phyloP scores from a whole-genome alignment of 176 grass and related monocot genomes.

The Ensete glaucum region DNA sequence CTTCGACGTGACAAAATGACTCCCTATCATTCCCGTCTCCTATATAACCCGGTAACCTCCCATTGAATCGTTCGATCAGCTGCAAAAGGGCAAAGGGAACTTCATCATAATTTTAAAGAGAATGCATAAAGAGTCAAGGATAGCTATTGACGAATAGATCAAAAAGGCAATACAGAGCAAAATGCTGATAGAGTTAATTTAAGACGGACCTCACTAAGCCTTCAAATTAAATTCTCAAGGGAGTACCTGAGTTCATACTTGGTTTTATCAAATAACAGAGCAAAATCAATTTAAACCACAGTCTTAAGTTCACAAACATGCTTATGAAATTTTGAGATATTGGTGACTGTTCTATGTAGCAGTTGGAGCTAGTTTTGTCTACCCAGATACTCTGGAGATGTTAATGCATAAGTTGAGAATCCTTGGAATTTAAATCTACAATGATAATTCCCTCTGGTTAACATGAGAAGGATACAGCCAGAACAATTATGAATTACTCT shows the following conservation, averaged over 20 bases:
- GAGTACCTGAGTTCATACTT: too few species aligned
- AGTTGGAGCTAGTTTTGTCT: not conserved
- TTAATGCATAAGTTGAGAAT: not conserved
- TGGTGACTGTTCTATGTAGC: not conserved
- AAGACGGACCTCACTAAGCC: too few species aligned
- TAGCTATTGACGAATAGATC: too few species aligned
- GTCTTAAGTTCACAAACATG: not conserved
- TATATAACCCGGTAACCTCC: constrained; percentile 82
- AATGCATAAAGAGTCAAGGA: not conserved
- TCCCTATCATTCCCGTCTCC: constrained; percentile 63
- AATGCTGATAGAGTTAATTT: too few species aligned
- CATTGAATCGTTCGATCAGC: constrained; percentile 89
- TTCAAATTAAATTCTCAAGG: too few species aligned
- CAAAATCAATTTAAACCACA: too few species aligned
- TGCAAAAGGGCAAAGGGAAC: constrained; percentile 29
- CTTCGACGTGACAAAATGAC: constrained; percentile 73
- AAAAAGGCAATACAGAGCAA: too few species aligned
- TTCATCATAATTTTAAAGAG: constrained; percentile 8
- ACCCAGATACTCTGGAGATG: not conserved
- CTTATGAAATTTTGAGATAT: not conserved
- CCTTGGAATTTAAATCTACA: not conserved
- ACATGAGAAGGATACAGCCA: not conserved
- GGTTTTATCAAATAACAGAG: too few species aligned
- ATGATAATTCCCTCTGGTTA: not conserved
- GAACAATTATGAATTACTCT: not conserved